These are phyloP conservation scores for Paralagenidium karlingii DNA, from an alignment of 352 stramenopile genomes.

Conservation along the genomic window DNA sequence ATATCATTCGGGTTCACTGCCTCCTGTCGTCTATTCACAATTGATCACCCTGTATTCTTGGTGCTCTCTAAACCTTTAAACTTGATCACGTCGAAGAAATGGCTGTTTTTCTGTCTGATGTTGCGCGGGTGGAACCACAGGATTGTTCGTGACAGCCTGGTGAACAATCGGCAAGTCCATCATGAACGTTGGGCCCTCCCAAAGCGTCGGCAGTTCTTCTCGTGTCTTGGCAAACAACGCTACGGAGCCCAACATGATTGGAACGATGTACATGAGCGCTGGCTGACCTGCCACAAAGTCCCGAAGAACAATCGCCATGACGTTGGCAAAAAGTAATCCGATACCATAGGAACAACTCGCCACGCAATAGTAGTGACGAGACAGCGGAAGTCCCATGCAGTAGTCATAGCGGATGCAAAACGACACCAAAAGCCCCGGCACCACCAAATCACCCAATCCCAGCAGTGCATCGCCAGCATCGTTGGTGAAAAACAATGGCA, in stretches of 20 bases:
- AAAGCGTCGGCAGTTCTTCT: conserved; percentile 57
- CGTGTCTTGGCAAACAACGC: conserved; percentile 30
- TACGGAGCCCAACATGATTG: conserved; percentile 69
- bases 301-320: conserved; percentile 85
- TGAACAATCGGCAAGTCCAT: no score
- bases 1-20: no score
- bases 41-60: no score
- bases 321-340: conserved; percentile 87
- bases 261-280: conserved; percentile 93
- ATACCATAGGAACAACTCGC: conserved; percentile 70
- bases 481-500: conserved; percentile 84
- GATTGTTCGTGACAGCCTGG: no score
- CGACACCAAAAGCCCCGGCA: conserved; percentile 85
- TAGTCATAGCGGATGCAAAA: conserved; percentile 89
- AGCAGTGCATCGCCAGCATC: conserved; percentile 84
- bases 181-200: conserved; percentile 28
- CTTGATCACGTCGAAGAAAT: no score
- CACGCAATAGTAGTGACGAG: conserved; percentile 63
- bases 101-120: no score
- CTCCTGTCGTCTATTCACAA: no score
- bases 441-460: conserved; percentile 89
- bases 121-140: no score
- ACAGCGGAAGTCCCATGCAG: conserved; percentile 32
- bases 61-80: no score
- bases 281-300: conserved; percentile 82